Percentiles rank a stretch among this genome's conserved stretches.
These are phyloP conservation scores for Citrullus colocynthis DNA, from an alignment of 306 rosid species.

Conservation along the genomic window DNA sequence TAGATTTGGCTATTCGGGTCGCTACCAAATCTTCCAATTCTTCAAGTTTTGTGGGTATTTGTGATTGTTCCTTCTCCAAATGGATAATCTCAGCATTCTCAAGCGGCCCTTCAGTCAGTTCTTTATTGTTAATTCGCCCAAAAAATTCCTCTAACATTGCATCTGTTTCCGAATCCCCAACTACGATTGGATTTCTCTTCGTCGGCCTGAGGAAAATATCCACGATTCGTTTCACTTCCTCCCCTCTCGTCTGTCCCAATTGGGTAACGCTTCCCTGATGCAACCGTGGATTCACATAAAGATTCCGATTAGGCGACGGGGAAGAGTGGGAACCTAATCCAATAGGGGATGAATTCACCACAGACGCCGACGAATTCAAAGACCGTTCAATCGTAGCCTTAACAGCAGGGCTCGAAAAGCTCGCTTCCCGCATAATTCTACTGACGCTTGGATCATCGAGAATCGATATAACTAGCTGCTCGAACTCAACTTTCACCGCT, in stretches of 20 bases:
- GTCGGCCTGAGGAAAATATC: constrained; percentile 50
- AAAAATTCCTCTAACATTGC: constrained; percentile 51
- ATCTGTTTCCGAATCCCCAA: constrained; percentile 83
- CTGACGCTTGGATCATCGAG: constrained; percentile 97
- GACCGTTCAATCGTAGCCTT: constrained; percentile 77
- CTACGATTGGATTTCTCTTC: constrained; percentile 83
- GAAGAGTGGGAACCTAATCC: constrained; percentile 31
- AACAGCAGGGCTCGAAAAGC: constrained; percentile 84
- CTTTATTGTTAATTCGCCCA: constrained; percentile 49
- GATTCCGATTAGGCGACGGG: constrained; percentile 29
- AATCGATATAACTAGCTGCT: constrained; percentile 83
- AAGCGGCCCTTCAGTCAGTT: constrained; percentile 24
- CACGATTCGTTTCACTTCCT: constrained; percentile 44
- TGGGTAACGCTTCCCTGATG: constrained; percentile 42
- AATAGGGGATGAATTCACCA: constrained; percentile 26
- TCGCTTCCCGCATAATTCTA: constrained; percentile 90
- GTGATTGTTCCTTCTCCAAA: constrained; percentile 52
- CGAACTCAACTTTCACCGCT: constrained; percentile 90
- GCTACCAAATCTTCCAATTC: constrained; percentile 59
- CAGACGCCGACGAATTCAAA: constrained; percentile 38
- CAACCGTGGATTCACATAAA: constrained; percentile 69
- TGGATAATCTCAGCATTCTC: constrained; percentile 41
- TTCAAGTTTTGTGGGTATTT: constrained; percentile 35
- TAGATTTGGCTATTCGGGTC: constrained; percentile 15
- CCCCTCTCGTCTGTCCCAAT: constrained; percentile 36